These are phyloP conservation scores for Agaricus subrufescens DNA, from an alignment of 768 basidiomycete species.

Conservation along the genomic window DNA sequence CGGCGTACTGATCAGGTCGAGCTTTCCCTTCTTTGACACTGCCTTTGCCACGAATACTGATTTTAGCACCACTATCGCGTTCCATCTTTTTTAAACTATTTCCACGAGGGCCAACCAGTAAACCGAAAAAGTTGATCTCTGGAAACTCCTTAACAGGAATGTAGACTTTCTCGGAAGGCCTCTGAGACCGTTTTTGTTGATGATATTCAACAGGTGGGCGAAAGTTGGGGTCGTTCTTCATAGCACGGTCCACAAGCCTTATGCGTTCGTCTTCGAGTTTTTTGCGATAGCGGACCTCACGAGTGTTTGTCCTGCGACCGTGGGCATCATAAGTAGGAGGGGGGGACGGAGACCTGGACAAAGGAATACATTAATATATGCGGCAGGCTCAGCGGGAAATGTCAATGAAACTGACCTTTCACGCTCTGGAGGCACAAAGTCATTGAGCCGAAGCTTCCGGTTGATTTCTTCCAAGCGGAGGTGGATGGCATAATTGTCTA, in stretches of 20 bases:
- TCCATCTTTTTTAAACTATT: conserved; percentile 99
- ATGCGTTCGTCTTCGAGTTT: conserved; percentile 92
- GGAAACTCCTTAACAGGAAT: conserved; percentile 99
- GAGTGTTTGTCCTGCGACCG: conserved; percentile 96
- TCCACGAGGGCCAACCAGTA: conserved; percentile 96
- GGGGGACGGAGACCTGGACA: conserved; percentile 82
- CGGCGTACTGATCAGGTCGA: conserved; percentile 88
- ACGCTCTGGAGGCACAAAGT: conserved; percentile 92
- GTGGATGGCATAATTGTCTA: conserved; percentile 97
- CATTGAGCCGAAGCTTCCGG: conserved; percentile 87
- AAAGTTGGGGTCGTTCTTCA: conserved; percentile 98
- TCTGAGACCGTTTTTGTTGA: conserved; percentile 88
- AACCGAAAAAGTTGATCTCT: conserved; percentile 99
- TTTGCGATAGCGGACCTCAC: conserved; percentile 97
- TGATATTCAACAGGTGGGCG: conserved; percentile 96
- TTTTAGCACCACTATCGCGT: conserved; percentile 95
- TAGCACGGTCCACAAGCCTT: conserved; percentile 88
- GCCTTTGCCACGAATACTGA: conserved; percentile 96
- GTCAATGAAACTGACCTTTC: conserved; percentile 57
- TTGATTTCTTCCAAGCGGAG: conserved; percentile 97
- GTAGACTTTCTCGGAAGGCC: conserved; percentile 97
- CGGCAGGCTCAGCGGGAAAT: conserved; percentile 8
- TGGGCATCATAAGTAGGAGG: conserved; percentile 97
- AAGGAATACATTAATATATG: conserved; percentile 20
- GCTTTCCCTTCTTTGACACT: conserved; percentile 99